A percentile compares a stretch with the other conserved stretches of the same genome.
Conservation (phyloP, 495 filamentous ascomycete genomes). For the Glarea lozoyensis region DNA sequence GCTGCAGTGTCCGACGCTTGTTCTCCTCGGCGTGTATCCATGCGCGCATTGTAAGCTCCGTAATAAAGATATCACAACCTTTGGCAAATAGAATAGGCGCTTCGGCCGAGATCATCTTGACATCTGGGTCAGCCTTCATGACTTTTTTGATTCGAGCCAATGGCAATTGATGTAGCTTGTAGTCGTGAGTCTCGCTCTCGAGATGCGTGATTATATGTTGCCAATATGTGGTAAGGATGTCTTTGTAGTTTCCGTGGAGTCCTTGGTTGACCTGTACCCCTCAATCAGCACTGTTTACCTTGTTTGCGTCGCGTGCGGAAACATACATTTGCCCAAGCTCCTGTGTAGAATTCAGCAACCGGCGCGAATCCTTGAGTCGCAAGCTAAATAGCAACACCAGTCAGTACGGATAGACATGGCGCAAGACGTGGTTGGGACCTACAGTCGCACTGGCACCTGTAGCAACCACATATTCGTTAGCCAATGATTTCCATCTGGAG, state of each 20-base stretch:
- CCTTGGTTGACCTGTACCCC: slow-evolving; percentile 80
- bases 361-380: slow-evolving; percentile 73
- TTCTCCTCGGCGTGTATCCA: slow-evolving; percentile 99
- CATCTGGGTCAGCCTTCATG: slow-evolving; percentile 98
- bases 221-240: slow-evolving; percentile 97
- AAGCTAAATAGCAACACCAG: slow-evolving; percentile 41
- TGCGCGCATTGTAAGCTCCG: slow-evolving; percentile 97
- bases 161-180: slow-evolving; percentile 93
- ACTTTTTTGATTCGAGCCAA: slow-evolving; percentile 98
- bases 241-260: slow-evolving; percentile 83
- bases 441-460: slow-evolving; percentile 75
- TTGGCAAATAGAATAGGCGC: slow-evolving; percentile 97
- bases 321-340: slow-evolving; percentile 88
- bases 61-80: slow-evolving; percentile 99
- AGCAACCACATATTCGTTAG: slow-evolving; percentile 26
- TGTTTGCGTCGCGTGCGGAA: slow-evolving; percentile 1
- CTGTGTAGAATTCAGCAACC: slow-evolving; percentile 78
- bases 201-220: slow-evolving; percentile 93
- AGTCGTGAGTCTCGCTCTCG: slow-evolving; percentile 91
- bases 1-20: slow-evolving; percentile 89
- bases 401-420: slow-evolving; percentile 4
- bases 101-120: slow-evolving; percentile 99
- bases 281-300: slow-evolving; percentile 7
- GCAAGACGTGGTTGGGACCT: slow-evolving; percentile 24
- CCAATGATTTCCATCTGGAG: slow-evolving; percentile 10